Evolutionary conservation across 2,329 filamentous ascomycete species (phyloP).

Genomic region (Escovopsis weberi): DNA sequence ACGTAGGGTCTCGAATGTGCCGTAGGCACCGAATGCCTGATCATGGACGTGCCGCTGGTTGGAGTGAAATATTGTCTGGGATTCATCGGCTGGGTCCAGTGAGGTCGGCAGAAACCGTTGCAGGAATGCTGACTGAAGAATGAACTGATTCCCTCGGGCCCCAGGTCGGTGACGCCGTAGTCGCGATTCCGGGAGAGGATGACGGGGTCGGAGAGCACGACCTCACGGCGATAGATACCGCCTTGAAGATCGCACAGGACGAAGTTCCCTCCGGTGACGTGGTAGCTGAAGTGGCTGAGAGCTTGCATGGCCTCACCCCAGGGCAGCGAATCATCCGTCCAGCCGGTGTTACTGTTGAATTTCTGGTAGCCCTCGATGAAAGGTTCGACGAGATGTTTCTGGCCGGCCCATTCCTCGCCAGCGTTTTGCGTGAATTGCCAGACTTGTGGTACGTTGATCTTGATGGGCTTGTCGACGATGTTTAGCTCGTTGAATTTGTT

Average conservation of each 20-base stretch:
- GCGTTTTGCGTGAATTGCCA: slow-evolving; percentile 12
- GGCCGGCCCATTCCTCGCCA: slow-evolving; percentile 5
- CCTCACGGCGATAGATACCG: slow-evolving; percentile 20
- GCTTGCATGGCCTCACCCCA: slow-evolving; percentile 26
- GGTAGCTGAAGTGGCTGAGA: slow-evolving; percentile 29
- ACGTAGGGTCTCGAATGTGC: too few relatives aligned
- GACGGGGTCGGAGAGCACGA: slow-evolving; percentile 26
- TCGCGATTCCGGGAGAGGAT: slow-evolving; percentile 23
- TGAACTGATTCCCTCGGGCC: slow-evolving; percentile 21
- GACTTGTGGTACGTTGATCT: slow-evolving; percentile 21
- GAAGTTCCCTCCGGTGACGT: slow-evolving; percentile 20
- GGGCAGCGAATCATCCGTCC: slow-evolving; percentile 14
- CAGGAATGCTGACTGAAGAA: slow-evolving; percentile 25
- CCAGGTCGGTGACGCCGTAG: slow-evolving; percentile 25
- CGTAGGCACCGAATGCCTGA: slow-evolving; percentile 3
- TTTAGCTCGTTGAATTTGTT: slow-evolving; percentile 20
- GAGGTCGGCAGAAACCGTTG: slow-evolving; percentile 15
- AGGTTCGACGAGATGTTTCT: slow-evolving; percentile 18
- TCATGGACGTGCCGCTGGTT: slow-evolving; percentile 5
- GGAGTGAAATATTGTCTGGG: slow-evolving; percentile 2
- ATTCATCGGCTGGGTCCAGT: slow-evolving; percentile 6
- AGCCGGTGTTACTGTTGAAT: slow-evolving; percentile 30
- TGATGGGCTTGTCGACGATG: slow-evolving; percentile 17
- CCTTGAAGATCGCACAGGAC: slow-evolving; percentile 29
- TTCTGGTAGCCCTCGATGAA: slow-evolving; percentile 28